Conservation (phyloP, 148 eudicot genomes). For the Arctostaphylos glauca region DNA sequence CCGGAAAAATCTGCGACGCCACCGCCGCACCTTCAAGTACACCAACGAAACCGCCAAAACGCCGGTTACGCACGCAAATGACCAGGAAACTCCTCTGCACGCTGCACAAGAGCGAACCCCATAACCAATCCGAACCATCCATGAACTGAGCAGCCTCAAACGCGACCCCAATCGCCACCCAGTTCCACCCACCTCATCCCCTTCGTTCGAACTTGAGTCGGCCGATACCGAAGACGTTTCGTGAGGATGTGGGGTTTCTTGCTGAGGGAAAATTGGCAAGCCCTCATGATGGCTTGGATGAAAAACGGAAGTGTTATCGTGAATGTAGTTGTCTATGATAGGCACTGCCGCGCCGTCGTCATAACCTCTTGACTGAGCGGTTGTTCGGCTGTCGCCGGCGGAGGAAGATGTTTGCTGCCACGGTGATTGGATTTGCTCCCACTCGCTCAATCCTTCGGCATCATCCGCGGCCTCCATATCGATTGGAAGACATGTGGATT, state of each 20-base stretch:
- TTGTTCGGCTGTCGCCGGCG: background rate
- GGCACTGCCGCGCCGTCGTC: conserved; percentile 5
- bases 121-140: conserved; percentile 18
- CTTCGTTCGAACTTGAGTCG: background rate
- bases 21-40: conserved; percentile 32
- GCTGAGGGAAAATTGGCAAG: conserved; percentile 22
- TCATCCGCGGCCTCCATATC: conserved; percentile 10
- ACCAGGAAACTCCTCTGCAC: conserved; percentile 19
- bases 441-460: conserved; percentile 28
- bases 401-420: conserved; percentile 11
- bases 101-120: conserved; percentile 16
- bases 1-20: conserved; percentile 19
- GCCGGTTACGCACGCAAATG: conserved; percentile 25
- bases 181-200: background rate
- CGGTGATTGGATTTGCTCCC: conserved; percentile 40
- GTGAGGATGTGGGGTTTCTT: conserved; percentile 6
- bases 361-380: background rate
- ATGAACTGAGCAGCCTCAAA: conserved; percentile 21
- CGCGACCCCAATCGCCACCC: conserved; percentile 18
- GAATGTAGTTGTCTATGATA: conserved; percentile 24
- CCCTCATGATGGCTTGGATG: conserved; percentile 48
- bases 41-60: conserved; percentile 25
- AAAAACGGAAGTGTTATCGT: conserved; percentile 23
- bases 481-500: background rate
- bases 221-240: conserved; percentile 1